Evolutionary conservation across 2,329 filamentous ascomycete species (phyloP).

Genomic region (Didymella sp.): DNA sequence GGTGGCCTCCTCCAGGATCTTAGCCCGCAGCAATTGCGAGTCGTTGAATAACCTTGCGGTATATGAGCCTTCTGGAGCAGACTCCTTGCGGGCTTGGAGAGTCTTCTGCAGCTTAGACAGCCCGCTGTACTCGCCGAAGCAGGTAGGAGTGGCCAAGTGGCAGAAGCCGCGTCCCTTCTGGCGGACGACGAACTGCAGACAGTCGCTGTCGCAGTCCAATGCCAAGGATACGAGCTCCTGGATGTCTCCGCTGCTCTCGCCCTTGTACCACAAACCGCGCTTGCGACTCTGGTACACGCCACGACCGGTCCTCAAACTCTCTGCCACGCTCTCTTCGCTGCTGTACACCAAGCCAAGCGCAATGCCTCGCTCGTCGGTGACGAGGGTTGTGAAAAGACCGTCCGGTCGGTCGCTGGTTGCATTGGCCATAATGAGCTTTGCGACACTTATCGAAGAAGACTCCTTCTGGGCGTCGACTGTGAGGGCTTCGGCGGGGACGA

Average conservation of each 20-base stretch:
- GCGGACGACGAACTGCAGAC: constrained; percentile 84
- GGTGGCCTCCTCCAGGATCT: constrained; percentile 98
- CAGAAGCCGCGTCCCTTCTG: constrained; percentile 93
- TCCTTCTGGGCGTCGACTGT: constrained; percentile 70
- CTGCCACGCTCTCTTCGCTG: constrained; percentile 85
- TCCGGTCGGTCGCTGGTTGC: constrained; percentile 85
- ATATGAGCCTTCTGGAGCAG: constrained; percentile 88
- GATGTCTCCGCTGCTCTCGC: constrained; percentile 89
- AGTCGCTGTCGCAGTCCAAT: constrained; percentile 93
- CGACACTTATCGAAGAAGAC: constrained; percentile 67
- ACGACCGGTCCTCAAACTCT: constrained; percentile 79
- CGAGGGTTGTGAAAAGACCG: constrained; percentile 85
- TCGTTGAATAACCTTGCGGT: constrained; percentile 93
- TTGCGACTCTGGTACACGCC: constrained; percentile 98
- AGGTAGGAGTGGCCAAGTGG: constrained; percentile 88
- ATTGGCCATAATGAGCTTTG: constrained; percentile 73
- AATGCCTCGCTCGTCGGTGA: constrained; percentile 84
- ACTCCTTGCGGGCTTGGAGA: constrained; percentile 78
- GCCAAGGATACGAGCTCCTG: constrained; percentile 86
- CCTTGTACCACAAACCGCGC: constrained; percentile 95
- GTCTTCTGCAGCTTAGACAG: constrained; percentile 88
- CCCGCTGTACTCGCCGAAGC: constrained; percentile 85
- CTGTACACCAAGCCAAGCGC: constrained; percentile 93
- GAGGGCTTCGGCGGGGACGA: constrained; percentile 74
- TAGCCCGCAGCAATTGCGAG: constrained; percentile 84